A percentile compares a stretch with the other conserved stretches of the same genome.
Conservation (phyloP, 768 basidiomycete species). For the Boletus rufocinnamomeus region DNA sequence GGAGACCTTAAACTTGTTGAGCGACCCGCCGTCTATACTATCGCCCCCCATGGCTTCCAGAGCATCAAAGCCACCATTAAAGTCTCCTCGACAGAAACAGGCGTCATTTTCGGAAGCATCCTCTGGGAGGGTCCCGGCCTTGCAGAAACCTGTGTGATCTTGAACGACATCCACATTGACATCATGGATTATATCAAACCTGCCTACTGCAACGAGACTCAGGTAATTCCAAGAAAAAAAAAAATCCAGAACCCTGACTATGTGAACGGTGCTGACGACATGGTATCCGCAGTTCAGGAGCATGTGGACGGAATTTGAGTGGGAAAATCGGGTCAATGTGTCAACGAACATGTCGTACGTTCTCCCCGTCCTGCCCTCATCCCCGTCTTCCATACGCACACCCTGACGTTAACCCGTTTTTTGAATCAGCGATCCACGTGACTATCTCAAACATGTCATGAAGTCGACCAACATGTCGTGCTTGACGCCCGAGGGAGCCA, state of each 20-base stretch:
- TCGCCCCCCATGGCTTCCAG: constrained; percentile 97
- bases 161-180: constrained; percentile 97
- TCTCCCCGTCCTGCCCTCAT: no score
- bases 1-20: constrained; percentile 98
- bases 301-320: no score
- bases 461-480: constrained; percentile 97
- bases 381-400: no score
- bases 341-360: no score
- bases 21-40: constrained; percentile 89
- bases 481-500: constrained; percentile 82
- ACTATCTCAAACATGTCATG: constrained; percentile 94
- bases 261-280: constrained; percentile 5
- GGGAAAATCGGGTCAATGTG: no score
- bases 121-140: constrained; percentile 93
- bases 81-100: constrained; percentile 96
- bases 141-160: constrained; percentile 86
- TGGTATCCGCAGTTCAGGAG: background rate
- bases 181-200: constrained; percentile 62
- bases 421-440: constrained; percentile 69
- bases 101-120: constrained; percentile 97
- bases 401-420: no score
- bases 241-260: background rate
- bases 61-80: constrained; percentile 99
- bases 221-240: constrained; percentile 48
- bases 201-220: constrained; percentile 91